A percentile compares a stretch with the other conserved stretches of the same genome.
Conservation (phyloP, 164 flowering plant genomes). For the Vitis rotundifolia region DNA sequence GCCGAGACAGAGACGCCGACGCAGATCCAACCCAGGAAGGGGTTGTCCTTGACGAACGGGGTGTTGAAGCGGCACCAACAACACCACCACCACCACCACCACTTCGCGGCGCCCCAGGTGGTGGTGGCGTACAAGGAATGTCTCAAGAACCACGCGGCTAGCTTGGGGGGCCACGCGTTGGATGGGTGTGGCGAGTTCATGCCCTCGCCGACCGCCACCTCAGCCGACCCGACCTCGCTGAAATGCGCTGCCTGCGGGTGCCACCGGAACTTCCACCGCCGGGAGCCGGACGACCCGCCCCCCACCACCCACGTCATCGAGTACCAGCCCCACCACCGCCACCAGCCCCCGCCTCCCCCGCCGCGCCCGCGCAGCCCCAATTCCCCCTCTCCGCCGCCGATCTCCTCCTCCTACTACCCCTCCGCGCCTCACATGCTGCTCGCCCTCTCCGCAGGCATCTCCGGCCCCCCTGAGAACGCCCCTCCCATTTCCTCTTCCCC, state of each 20-base stretch:
- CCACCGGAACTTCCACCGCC: slow-evolving; percentile 76
- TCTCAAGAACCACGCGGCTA: slow-evolving; percentile 67
- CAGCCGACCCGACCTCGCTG: slow-evolving; percentile 50
- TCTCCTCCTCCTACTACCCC: slow-evolving; percentile 65
- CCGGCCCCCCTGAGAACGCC: slow-evolving; percentile 11
- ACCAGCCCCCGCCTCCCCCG: slow-evolving; percentile 49
- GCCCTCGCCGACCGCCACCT: slow-evolving; percentile 47
- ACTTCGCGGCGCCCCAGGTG: neutral
- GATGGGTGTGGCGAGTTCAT: slow-evolving; percentile 81
- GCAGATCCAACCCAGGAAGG: slow-evolving; percentile 44
- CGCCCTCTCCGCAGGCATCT: slow-evolving; percentile 40
- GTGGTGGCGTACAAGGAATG: slow-evolving; percentile 49
- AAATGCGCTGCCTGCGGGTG: slow-evolving; percentile 75
- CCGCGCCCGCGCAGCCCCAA: slow-evolving; percentile 38
- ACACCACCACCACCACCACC: slow-evolving; percentile 18
- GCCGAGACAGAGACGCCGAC: slow-evolving; percentile 39
- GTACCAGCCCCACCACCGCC: slow-evolving; percentile 56
- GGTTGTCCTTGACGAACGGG: slow-evolving; percentile 47
- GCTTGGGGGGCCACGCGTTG: slow-evolving; percentile 58
- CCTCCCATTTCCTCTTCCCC: slow-evolving; percentile 7
- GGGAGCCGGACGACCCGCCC: slow-evolving; percentile 43
- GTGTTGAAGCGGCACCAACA: slow-evolving; percentile 57
- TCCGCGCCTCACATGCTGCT: slow-evolving; percentile 69
- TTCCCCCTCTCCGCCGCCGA: slow-evolving; percentile 67
- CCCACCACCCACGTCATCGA: slow-evolving; percentile 33